Evolutionary conservation across 768 basidiomycete species (phyloP), one percentile per base, ranked within the genome.

Genomic region (Gyrodon lividus): DNA sequence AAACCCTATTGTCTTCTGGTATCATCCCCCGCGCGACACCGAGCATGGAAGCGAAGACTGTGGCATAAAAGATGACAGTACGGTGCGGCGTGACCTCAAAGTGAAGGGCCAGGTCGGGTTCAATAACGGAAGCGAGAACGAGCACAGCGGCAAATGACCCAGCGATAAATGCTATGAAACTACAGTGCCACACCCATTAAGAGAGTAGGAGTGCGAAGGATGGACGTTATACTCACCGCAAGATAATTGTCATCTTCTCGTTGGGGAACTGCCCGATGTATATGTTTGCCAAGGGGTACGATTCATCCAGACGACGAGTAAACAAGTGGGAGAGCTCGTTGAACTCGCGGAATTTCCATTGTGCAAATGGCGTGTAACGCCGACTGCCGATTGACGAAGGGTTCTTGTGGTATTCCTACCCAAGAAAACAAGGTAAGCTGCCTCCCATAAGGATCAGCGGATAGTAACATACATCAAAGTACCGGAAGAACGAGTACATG

Each of bases 401-500:
- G 64, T 98, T 93, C 70, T 96, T 96, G 80, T 92, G 96, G 63
- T 98, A 98, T 78, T 99, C 95, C 97, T 99, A 59, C 24, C 28
- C 38, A 16, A 16, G 20, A 51, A 51, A 28, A 40, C 42, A 30
- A 31, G 19, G 20, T 22, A 39, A 10, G 30, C 3, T 17, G n/a
- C 30, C 37, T 20, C 16, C 26, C 23, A 7, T 33, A 26, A 24
- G 24, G 16, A 34, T 28, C 20, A 16, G n/a, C 30, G 30, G 35
- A 10, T 35, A 35, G 5, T 17, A 12, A 68, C 83, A 46, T 43
- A 93, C 97, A 78, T 99, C 97, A 55, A 99, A 99, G 68, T 99
- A 99, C 4, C 96, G 89, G 78, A 99, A 99, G 79, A 99, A 99
- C 1, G 94, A 98, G 67, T 97, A 99, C 85, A 98, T 91, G 35